Conservation (phyloP, 2,329 filamentous ascomycete species). For the Calonectria honghensis region DNA sequence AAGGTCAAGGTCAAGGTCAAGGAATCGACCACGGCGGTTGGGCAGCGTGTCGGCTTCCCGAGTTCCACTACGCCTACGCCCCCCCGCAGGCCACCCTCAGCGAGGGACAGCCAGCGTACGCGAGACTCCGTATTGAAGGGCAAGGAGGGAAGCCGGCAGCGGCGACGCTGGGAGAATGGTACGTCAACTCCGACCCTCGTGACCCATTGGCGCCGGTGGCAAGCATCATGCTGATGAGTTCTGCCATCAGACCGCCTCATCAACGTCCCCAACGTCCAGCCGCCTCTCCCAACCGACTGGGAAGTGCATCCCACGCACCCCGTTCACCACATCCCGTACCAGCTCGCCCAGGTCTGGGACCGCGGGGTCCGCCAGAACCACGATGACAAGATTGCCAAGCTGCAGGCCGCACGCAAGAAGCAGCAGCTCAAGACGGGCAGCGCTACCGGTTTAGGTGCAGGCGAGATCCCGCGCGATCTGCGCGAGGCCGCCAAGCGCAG, state of each 20-base stretch:
- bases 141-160: slow-evolving; percentile 90
- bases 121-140: slow-evolving; percentile 89
- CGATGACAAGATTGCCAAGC: slow-evolving; percentile 66
- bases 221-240: slow-evolving; percentile 43
- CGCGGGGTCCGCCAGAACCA: slow-evolving; percentile 69
- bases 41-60: slow-evolving; percentile 49
- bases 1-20: slow-evolving; percentile 45
- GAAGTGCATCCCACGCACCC: slow-evolving; percentile 87
- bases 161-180: slow-evolving; percentile 98
- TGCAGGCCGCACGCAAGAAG: slow-evolving; percentile 66
- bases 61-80: slow-evolving; percentile 55
- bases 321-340: slow-evolving; percentile 88
- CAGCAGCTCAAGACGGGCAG: slow-evolving; percentile 65
- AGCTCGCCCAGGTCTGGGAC: slow-evolving; percentile 91
- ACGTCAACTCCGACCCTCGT: slow-evolving; percentile 48
- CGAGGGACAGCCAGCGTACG: slow-evolving; percentile 73
- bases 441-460: slow-evolving; percentile 67
- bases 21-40: slow-evolving; percentile 35
- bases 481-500: slow-evolving; percentile 87
- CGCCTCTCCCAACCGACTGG: slow-evolving; percentile 89
- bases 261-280: slow-evolving; percentile 89
- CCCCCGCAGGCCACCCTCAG: slow-evolving; percentile 67
- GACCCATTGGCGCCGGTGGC: neutral
- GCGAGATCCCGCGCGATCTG: slow-evolving; percentile 85
- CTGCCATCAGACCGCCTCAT: slow-evolving; percentile 83